A percentile compares a stretch with the other conserved stretches of the same genome.
These are phyloP conservation scores for Cudoniella acicularis DNA, from an alignment of 495 filamentous ascomycete species.

Conservation along the genomic window DNA sequence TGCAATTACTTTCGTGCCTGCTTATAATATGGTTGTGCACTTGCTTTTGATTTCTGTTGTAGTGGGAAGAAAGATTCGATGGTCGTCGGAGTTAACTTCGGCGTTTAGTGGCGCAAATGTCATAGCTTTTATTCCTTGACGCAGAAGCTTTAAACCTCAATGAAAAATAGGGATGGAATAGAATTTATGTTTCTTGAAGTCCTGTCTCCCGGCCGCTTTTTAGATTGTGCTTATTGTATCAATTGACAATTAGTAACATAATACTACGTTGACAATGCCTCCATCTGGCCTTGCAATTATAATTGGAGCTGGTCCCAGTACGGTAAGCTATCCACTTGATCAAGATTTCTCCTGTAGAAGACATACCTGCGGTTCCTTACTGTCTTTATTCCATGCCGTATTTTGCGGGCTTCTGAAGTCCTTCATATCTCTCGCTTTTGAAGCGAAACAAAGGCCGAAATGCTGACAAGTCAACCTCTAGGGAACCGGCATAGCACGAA, in stretches of 20 bases:
- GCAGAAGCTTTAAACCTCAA: background rate
- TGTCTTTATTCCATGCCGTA: too few species aligned
- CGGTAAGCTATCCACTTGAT: conserved; percentile 20
- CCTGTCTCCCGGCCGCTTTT: background rate
- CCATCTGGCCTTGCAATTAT: conserved; percentile 42
- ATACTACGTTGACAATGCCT: conserved; percentile 26
- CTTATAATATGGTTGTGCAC: background rate
- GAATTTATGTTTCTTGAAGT: too few species aligned
- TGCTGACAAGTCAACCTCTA: conserved; percentile 17
- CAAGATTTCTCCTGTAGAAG: background rate
- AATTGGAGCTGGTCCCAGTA: conserved; percentile 40
- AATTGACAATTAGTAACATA: background rate
- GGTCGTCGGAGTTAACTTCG: background rate
- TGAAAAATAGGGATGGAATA: background rate
- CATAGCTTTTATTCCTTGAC: background rate
- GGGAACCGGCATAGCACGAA: conserved; percentile 45
- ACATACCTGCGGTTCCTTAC: too few species aligned
- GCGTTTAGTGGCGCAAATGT: background rate
- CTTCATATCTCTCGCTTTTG: background rate
- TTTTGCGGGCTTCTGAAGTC: background rate
- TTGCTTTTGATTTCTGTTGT: background rate
- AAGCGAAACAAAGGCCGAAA: background rate
- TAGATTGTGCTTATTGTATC: background rate
- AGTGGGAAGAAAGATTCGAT: background rate
- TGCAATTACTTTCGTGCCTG: background rate